phyloP scores from a whole-genome alignment of 495 filamentous ascomycete species.

The Annulohypoxylon nitens region DNA sequence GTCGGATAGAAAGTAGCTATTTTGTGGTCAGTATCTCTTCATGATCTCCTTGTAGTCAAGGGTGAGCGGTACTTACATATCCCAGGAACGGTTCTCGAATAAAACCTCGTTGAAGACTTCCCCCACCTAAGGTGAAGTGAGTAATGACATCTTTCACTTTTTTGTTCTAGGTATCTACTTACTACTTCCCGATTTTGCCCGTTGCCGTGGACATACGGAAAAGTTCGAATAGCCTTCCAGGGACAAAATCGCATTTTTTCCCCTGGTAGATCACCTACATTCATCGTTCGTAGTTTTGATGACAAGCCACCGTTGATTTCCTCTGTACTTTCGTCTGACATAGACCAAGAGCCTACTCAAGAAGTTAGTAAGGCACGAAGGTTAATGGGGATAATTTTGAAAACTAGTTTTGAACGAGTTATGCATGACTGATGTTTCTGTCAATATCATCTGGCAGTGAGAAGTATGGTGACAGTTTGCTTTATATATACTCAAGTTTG shows the following conservation, averaged over 20 bases:
- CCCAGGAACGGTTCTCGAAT: slow-evolving; percentile 71
- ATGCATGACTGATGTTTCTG: neutral
- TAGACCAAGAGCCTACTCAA: neutral
- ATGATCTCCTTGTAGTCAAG: neutral
- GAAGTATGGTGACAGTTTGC: neutral
- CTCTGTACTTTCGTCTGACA: neutral
- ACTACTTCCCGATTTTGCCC: slow-evolving; percentile 60
- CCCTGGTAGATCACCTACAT: slow-evolving; percentile 46
- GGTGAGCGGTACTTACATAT: slow-evolving; percentile 70
- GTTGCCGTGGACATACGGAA: slow-evolving; percentile 70
- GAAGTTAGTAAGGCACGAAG: neutral
- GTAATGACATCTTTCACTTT: neutral
- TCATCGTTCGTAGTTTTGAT: slow-evolving; percentile 36
- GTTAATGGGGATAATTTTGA: neutral
- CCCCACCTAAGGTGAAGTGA: slow-evolving; percentile 56
- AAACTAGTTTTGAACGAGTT: neutral
- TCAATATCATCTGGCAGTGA: neutral
- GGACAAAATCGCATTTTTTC: slow-evolving; percentile 66
- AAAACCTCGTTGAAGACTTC: slow-evolving; percentile 72
- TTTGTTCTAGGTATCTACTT: slow-evolving; percentile 26
- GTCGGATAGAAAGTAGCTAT: slow-evolving; percentile 76
- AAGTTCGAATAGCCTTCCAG: slow-evolving; percentile 69
- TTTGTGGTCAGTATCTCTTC: slow-evolving; percentile 3
- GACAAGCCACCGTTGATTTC: neutral
- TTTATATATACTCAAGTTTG: neutral